Percentiles rank a stretch among this genome's conserved stretches.
These are phyloP conservation scores for Exophiala phaeomuriformis DNA, from an alignment of 2,329 filamentous ascomycete genomes.

Conservation along the genomic window DNA sequence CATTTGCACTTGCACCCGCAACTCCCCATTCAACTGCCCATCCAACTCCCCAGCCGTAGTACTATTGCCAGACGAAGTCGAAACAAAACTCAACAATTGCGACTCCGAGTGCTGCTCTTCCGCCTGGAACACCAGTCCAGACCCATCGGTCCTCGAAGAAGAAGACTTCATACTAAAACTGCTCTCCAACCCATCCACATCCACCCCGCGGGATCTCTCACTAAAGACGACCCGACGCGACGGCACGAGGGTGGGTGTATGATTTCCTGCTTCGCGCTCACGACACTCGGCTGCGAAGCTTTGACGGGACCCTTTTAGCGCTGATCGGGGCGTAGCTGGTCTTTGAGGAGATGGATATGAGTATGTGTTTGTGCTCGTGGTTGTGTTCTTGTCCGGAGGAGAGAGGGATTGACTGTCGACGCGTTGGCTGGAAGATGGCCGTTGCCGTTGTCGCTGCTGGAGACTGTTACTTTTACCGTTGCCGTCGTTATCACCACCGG, in stretches of 20 bases:
- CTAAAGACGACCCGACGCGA: conserved; percentile 21
- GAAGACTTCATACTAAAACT: conserved; percentile 23
- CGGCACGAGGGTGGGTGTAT: conserved; percentile 6
- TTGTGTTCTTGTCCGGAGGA: too few species aligned
- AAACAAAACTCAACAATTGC: too few species aligned
- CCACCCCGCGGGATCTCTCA: conserved; percentile 22
- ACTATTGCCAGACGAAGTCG: too few species aligned
- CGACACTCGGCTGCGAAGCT: conserved; percentile 6
- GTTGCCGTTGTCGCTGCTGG: background rate
- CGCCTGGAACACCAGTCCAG: background rate
- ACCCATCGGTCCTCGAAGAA: conserved; percentile 8
- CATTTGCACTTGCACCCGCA: conserved; percentile 3
- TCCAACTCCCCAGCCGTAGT: conserved; percentile 5
- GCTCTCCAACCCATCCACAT: conserved; percentile 25
- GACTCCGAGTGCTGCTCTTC: background rate
- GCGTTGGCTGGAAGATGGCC: background rate
- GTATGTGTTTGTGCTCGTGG: too few species aligned
- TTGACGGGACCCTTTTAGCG: conserved; percentile 23
- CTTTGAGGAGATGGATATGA: conserved; percentile 7
- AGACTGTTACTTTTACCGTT: too few species aligned
- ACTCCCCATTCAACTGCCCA: conserved; percentile 13
- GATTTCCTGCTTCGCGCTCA: background rate
- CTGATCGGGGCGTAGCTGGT: conserved; percentile 25
- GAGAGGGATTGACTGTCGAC: background rate
- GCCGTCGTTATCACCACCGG: too few species aligned